Base-by-base conservation (phyloP, 1,139 yeast genomes). In the Suhomyces kunorum region DNA sequence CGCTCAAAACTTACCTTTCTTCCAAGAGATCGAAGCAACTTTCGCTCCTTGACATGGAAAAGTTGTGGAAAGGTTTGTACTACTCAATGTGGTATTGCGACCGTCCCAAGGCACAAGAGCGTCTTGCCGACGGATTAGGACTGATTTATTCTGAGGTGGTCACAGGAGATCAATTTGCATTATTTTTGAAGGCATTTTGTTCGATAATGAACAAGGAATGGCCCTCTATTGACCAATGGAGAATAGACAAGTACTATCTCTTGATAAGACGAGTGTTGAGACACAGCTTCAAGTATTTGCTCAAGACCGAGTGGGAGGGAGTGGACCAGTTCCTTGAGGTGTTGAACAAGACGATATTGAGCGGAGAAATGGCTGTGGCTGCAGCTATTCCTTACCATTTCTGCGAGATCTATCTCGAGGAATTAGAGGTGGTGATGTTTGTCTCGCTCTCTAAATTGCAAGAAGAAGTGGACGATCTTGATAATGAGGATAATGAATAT, bases 51-150 rank as follows among this genome's bases (percentile, higher is more conserved):
- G 96, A 90, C 46, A 72, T 81, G 51, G 85, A 85, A 51, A 89
- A 90, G 61, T 69, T 92, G 44, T 92, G 98, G 97, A 88, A 87
- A 63, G 98, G 98, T 8, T 72, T 92, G 36, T 92, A 84, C 63
- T 92, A 74, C 60, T 81, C 88, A 20, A 87, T 92, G 96, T 92
- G 98, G 98, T 88, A 85, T 64, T 80, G 95, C 58, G 98, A 92
- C 63, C 79, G 94, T 54, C 95, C 96, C 22, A 74, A 83, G 51
- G 94, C 96, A 20, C 98, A 92, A 64, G 96, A 89, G 61, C 69
- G 83, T 44, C 70, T 92, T 32, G 95, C 96, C 3, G 79, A 75
- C 39, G 80, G 79, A 36, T 68, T 92, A 47, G 95, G 94, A 0
- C 72, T 66, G 36, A 67, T 92, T 35, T 76, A 75, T 45, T 68